Evolutionary conservation across 805 yeast genomes (phyloP).

Genomic region (Candida vartiovaarae): DNA sequence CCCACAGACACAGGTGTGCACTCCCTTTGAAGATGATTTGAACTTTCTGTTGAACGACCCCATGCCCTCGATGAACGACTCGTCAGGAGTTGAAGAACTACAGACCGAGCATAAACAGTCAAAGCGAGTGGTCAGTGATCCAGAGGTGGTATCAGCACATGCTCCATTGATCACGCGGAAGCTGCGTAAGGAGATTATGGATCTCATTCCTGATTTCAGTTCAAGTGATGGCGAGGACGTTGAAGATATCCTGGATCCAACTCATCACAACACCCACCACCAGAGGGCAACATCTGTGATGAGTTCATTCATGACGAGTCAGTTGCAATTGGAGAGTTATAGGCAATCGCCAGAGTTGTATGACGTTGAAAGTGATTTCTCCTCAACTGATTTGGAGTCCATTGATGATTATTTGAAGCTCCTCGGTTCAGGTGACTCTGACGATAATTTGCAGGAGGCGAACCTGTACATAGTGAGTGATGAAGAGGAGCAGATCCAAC

Average conservation of each 20-base stretch:
- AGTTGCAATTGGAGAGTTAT: background rate
- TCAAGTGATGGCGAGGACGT: slow-evolving; percentile 12
- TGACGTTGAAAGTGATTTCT: background rate
- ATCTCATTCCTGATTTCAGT: slow-evolving; percentile 14
- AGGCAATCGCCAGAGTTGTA: background rate
- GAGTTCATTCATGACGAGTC: background rate
- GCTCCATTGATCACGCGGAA: background rate
- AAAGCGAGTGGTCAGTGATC: too few species aligned
- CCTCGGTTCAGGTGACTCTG: background rate
- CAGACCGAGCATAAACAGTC: too few species aligned
- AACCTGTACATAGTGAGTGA: slow-evolving; percentile 5
- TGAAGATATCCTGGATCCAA: background rate
- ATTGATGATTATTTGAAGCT: background rate
- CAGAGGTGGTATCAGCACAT: too few species aligned
- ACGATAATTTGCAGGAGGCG: background rate
- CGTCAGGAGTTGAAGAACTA: too few species aligned
- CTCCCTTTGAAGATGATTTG: slow-evolving; percentile 16
- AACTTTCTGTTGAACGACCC: slow-evolving; percentile 10
- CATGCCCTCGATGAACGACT: background rate
- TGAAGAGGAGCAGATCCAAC: slow-evolving; percentile 13
- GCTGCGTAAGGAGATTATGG: slow-evolving; percentile 14
- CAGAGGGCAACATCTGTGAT: background rate
- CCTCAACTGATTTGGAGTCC: background rate
- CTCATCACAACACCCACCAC: background rate
- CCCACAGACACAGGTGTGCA: slow-evolving; percentile 12